These are phyloP conservation scores for Leccinum olivaceopallidum DNA, from an alignment of 768 basidiomycete genomes.

Conservation along the genomic window DNA sequence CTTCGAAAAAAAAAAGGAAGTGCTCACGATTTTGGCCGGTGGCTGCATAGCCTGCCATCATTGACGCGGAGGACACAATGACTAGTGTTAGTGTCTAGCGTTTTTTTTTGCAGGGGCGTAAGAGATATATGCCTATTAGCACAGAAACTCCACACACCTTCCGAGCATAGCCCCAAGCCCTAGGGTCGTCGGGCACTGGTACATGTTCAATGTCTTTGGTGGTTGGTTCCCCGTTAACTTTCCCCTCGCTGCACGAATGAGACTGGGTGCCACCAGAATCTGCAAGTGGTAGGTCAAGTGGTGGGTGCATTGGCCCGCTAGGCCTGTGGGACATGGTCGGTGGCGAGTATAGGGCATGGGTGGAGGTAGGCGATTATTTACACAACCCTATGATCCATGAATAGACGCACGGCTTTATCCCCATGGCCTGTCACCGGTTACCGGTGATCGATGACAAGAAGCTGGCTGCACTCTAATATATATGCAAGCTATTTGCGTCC, in stretches of 20 bases:
- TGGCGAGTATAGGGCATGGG: not conserved
- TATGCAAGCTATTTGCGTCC: slow-evolving; percentile 1
- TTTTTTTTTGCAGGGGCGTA: not conserved
- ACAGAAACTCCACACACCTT: slow-evolving; percentile 43
- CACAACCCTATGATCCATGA: slow-evolving; percentile 5
- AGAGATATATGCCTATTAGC: too few species aligned
- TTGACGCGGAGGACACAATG: slow-evolving; percentile 31
- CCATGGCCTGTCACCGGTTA: not conserved
- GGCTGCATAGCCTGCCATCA: slow-evolving; percentile 28
- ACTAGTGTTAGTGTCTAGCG: slow-evolving; percentile 24
- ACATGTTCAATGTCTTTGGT: slow-evolving; percentile 37
- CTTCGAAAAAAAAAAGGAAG: not conserved
- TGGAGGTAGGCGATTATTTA: slow-evolving; percentile 1
- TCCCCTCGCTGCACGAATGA: not conserved
- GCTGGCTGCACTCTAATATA: not conserved
- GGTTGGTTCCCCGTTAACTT: not conserved
- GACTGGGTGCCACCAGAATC: not conserved
- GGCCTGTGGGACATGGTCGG: slow-evolving; percentile 15
- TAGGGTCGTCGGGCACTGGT: slow-evolving; percentile 57
- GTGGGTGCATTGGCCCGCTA: slow-evolving; percentile 1
- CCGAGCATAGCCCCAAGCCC: slow-evolving; percentile 52
- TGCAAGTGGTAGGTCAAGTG: not conserved
- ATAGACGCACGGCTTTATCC: slow-evolving; percentile 5
- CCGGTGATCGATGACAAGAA: not conserved
- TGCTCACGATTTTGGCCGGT: slow-evolving; percentile 31